A percentile compares a stretch with the other conserved stretches of the same genome.
phyloP scores from a whole-genome alignment of 1,284 basidiomycete genomes.

The Coniferiporia sulphurascens region DNA sequence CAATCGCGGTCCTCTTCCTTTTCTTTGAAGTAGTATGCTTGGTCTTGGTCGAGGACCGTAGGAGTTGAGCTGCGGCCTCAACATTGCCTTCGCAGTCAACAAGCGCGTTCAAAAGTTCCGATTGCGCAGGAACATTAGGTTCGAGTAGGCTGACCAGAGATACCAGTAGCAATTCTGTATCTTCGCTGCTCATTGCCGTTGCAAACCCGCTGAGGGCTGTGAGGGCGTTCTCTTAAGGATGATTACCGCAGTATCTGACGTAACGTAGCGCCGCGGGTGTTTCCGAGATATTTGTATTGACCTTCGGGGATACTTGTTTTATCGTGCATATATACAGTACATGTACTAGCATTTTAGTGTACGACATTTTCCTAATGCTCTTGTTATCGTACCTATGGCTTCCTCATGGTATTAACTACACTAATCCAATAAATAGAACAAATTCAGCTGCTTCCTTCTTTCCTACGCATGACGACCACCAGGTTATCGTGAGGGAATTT shows the following conservation, averaged over 20 bases:
- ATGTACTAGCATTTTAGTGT: too few species aligned
- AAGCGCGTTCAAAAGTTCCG: conserved; percentile 56
- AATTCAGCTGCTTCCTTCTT: neutral
- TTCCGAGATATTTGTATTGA: too few species aligned
- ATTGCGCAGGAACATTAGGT: conserved; percentile 31
- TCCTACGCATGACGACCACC: conserved; percentile 22
- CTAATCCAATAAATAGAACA: neutral
- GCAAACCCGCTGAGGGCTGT: neutral
- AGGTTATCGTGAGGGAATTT: conserved; percentile 48
- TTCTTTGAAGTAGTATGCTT: conserved; percentile 26
- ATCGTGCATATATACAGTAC: too few species aligned
- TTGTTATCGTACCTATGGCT: too few species aligned
- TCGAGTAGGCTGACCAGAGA: conserved; percentile 58
- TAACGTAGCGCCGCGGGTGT: too few species aligned
- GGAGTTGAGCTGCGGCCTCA: conserved; percentile 45
- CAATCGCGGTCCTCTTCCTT: conserved; percentile 35
- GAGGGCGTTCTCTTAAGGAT: too few species aligned
- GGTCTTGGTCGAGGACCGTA: conserved; percentile 25
- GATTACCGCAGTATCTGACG: too few species aligned
- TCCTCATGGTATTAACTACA: too few species aligned
- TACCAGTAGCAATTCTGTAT: conserved; percentile 67
- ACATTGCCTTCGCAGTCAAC: conserved; percentile 57
- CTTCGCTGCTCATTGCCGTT: conserved; percentile 25
- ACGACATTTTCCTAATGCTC: too few species aligned
- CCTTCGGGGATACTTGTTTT: too few species aligned